Percentiles rank a stretch among this genome's conserved stretches.
phyloP scores from a whole-genome alignment of 225 moss, liverwort and hornwort species.

The Rhytidiadelphus loreus region DNA sequence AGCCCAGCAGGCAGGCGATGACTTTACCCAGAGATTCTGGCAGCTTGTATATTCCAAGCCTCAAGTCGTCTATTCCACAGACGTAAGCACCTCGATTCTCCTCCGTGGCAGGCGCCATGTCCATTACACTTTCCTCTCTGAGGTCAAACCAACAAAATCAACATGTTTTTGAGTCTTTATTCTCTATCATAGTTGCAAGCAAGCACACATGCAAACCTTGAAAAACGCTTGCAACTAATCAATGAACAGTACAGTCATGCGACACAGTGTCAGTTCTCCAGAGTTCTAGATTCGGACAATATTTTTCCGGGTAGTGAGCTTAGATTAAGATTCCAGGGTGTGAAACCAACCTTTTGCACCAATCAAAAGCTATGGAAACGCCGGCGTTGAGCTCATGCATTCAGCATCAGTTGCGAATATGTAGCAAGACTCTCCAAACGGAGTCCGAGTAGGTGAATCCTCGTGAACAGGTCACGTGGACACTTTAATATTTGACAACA shows the following conservation, averaged over 20 bases:
- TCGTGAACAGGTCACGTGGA: background rate
- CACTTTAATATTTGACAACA: background rate
- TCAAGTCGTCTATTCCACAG: constrained; percentile 47
- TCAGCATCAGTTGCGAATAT: background rate
- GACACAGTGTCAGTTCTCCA: background rate
- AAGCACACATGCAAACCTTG: background rate
- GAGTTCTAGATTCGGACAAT: background rate
- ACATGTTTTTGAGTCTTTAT: too few relatives aligned
- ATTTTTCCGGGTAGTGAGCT: background rate
- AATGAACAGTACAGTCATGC: background rate
- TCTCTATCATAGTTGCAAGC: background rate
- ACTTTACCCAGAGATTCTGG: constrained; percentile 21
- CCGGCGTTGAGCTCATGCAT: background rate
- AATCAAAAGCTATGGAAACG: background rate
- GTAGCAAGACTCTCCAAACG: background rate
- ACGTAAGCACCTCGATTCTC: constrained; percentile 68
- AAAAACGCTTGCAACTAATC: background rate
- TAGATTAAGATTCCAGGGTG: background rate
- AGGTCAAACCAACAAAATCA: background rate
- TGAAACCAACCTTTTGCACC: background rate
- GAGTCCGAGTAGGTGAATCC: background rate
- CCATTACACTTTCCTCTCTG: background rate
- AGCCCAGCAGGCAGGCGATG: background rate
- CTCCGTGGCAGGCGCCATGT: constrained; percentile 6
- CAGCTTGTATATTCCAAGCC: constrained; percentile 37